These are phyloP conservation scores for Triticum timopheevii DNA, from an alignment of 176 grass and related monocot species.

Conservation along the genomic window DNA sequence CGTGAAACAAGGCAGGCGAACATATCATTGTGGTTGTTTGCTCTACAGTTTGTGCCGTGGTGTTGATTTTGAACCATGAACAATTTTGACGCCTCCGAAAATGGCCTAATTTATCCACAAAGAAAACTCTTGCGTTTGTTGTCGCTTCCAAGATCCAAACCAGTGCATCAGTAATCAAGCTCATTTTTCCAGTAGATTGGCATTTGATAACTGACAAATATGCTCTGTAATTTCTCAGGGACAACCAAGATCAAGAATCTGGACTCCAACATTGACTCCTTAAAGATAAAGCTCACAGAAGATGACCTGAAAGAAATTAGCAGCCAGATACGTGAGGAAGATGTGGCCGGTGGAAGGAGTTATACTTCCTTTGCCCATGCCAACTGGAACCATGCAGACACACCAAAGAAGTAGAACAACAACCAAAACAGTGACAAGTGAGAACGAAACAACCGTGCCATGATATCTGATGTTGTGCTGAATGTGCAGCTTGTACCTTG, in stretches of 20 bases:
- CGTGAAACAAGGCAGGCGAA: no score
- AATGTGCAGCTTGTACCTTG: no score
- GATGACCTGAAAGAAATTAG: constrained; percentile 60
- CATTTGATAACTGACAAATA: constrained; percentile 16
- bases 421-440: neutral
- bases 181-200: neutral
- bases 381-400: constrained; percentile 34
- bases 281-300: constrained; percentile 53
- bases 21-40: no score
- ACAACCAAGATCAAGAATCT: constrained; percentile 80
- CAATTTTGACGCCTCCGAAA: no score
- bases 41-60: no score
- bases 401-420: constrained; percentile 38
- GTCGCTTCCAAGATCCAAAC: neutral
- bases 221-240: constrained; percentile 30
- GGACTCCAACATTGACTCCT: constrained; percentile 59
- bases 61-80: no score
- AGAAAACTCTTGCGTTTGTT: neutral
- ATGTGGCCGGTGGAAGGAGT: constrained; percentile 53
- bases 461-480: no score
- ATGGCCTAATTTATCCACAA: no score
- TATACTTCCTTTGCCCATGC: constrained; percentile 25
- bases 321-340: constrained; percentile 43
- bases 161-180: neutral
- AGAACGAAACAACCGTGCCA: no score